These are phyloP conservation scores for Obelidium mucronatum DNA, from an alignment of 192 early-diverging fungal genomes.

Conservation along the genomic window DNA sequence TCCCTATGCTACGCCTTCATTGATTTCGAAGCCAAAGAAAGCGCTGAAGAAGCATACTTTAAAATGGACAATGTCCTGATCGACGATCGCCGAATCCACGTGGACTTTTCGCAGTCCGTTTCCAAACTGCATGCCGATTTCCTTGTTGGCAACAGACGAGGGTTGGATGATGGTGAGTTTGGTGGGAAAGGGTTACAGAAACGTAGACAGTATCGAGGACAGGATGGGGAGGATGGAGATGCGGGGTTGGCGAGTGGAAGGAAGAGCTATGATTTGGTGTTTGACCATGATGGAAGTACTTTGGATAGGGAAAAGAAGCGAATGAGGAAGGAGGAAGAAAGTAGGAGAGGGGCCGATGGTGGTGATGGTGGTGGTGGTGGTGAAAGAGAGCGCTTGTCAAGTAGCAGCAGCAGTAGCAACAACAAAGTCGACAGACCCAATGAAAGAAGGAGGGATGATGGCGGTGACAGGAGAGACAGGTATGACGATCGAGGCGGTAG, in stretches of 20 bases:
- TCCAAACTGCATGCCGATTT: constrained; percentile 83
- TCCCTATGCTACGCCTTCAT: constrained; percentile 96
- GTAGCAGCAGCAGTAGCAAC: too few species aligned
- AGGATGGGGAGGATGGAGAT: constrained; percentile 10
- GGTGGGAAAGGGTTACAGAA: constrained; percentile 42
- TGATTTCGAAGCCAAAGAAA: constrained; percentile 88
- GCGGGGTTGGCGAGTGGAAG: not conserved
- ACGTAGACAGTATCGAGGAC: constrained; percentile 44
- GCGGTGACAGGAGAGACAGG: too few species aligned
- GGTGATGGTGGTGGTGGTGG: not conserved
- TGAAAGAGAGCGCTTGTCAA: not conserved
- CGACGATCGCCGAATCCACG: constrained; percentile 94
- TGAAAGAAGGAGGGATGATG: not conserved
- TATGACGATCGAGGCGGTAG: not conserved
- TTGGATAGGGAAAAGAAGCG: constrained; percentile 47
- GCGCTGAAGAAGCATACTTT: constrained; percentile 92
- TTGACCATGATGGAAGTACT: constrained; percentile 50
- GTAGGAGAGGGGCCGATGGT: not conserved
- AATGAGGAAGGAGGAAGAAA: not conserved
- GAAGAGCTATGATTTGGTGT: constrained; percentile 50
- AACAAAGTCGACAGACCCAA: not conserved
- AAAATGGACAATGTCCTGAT: constrained; percentile 98
- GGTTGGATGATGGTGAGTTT: constrained; percentile 37
- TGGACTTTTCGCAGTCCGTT: constrained; percentile 98
- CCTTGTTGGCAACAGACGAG: constrained; percentile 56